A percentile compares a stretch with the other conserved stretches of the same genome.
These are phyloP conservation scores for Aureobasidium pullulans DNA, from an alignment of 2,329 filamentous ascomycete species.

Conservation along the genomic window DNA sequence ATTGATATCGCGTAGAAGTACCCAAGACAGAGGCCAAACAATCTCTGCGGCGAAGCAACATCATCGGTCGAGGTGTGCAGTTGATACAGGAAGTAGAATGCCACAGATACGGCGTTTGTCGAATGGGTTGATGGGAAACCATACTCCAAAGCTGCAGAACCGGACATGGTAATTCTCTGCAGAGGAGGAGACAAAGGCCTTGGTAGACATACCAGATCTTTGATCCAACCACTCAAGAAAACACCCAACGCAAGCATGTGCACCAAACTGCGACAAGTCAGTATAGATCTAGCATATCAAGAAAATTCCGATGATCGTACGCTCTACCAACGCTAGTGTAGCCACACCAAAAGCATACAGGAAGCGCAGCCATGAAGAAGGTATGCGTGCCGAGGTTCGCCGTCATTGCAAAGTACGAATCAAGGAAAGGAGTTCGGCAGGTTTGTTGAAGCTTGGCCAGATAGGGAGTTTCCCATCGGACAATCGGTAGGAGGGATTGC, in stretches of 20 bases:
- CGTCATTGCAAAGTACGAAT: conserved; percentile 94
- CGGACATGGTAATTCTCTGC: conserved; percentile 94
- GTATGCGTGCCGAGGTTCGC: conserved; percentile 97
- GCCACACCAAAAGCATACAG: conserved; percentile 95
- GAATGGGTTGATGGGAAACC: conserved; percentile 97
- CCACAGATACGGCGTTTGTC: conserved; percentile 91
- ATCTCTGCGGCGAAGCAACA: conserved; percentile 43
- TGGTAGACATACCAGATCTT: conserved; percentile 88
- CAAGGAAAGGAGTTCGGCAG: conserved; percentile 73
- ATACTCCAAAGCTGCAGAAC: conserved; percentile 89
- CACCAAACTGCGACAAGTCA: conserved; percentile 27
- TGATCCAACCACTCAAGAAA: conserved; percentile 74
- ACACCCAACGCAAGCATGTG: conserved; percentile 62
- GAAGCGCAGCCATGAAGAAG: conserved; percentile 94
- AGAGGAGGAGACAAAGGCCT: conserved; percentile 86
- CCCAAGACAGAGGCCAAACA: conserved; percentile 51
- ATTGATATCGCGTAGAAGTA: conserved; percentile 89
- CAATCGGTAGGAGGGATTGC: conserved; percentile 72
- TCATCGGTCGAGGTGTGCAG: conserved; percentile 60
- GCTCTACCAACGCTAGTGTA: conserved; percentile 77
- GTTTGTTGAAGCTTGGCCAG: conserved; percentile 77
- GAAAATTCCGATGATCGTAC: conserved; percentile 47
- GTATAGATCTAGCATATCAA: background rate
- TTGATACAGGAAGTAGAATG: conserved; percentile 70
- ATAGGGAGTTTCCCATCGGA: conserved; percentile 92